Base-by-base conservation (phyloP, 116 monocot genomes). In the Posidonia oceanica region DNA sequence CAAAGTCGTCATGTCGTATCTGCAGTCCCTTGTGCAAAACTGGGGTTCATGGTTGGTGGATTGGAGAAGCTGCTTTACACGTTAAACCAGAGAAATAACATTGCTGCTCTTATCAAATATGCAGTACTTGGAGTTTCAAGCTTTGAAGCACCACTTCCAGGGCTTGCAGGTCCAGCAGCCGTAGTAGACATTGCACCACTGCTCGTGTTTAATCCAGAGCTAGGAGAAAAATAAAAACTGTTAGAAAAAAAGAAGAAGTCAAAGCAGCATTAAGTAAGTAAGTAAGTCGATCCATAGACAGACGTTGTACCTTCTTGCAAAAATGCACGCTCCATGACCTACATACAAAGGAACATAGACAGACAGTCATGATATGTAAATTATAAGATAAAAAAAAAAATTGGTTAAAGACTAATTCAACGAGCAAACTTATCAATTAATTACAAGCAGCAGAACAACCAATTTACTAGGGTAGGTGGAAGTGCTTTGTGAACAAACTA, bases 61-160 rank as follows among this genome's bases (percentile, higher is more conserved):
- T 23, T 52, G 42, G 21, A 51, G 48, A 63, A 67, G 16, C 21
- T 29, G n/a, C n/a, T 48, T 48, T 40, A 51, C n/a, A 21, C 21
- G 21, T 88, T 48, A 68, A 68, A 68, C 22, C 22, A 68, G 14
- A 54, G 54, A 68, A 52, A 14, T 36, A 68, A 53, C 52, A 68
- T n/a, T n/a, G n/a, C 18, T 53, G 52, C 14, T 14, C 4, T 36
- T 14, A 16, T 36, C 5, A 42, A 39, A 20, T 15, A 52, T 12
- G 23, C 41, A 22, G 23, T 52, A 15, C 54, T 13, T 18, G 29
- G 15, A 48, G 23, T 48, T 29, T 54, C 16, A 53, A 54, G 53
- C 54, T 14, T 15, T 14, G 3, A 1, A 36, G 3, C 53, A 54
- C 12, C 52, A 29, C 23, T 68, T 22, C 53, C 54, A 37, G 68